Evolutionary conservation across 2,329 filamentous ascomycete species (phyloP), one percentile per base, ranked within the genome.

Genomic region (Trichoderma hamatum): DNA sequence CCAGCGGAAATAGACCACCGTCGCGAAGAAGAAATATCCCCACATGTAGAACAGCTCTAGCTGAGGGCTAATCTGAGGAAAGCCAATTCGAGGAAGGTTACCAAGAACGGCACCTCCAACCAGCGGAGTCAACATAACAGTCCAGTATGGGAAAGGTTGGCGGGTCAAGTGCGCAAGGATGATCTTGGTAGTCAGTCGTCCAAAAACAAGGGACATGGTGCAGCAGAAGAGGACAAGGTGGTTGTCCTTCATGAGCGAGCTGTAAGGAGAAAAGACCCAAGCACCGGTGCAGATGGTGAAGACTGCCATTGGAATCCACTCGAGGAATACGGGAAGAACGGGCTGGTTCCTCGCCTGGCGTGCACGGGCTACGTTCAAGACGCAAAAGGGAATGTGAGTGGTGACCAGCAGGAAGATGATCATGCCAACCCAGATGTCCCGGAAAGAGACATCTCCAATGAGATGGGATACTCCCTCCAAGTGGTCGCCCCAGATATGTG

Each of bases 141-240:
- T 98, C 94, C 94, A 98, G 85, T 92, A 96, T 1, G 96, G 96
- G 81, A 98, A 99, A 3, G 95, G 92, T 79, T 98, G 96, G 72
- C 89, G 89, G 2, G 96, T 96, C 63, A 99, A 85, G 80, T 99
- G 96, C 3, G 96, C 95, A 21, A 99, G 89, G 77, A 99, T 99
- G 80, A 98, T 98, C 84, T 98, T 99, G 49, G 96, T 99, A 0
- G 96, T 98, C 90, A 99, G 94, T 73, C 96, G 91, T 43, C 96
- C 96, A 79, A 99, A 98, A 70, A 97, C 96, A 75, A 98, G 94
- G n/a, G 93, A 92, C 85, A 98, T 92, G 70, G 93, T 97, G 70
- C 97, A 82, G 83, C 94, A 97, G 80, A 97, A 97, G 58, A 98
- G 87, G 13, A 96, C 89, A 1, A 99, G 87, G 76, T 96, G 92